Evolutionary conservation across 192 early-diverging fungal species (phyloP).

Genomic region (Oehlia diaphana): DNA sequence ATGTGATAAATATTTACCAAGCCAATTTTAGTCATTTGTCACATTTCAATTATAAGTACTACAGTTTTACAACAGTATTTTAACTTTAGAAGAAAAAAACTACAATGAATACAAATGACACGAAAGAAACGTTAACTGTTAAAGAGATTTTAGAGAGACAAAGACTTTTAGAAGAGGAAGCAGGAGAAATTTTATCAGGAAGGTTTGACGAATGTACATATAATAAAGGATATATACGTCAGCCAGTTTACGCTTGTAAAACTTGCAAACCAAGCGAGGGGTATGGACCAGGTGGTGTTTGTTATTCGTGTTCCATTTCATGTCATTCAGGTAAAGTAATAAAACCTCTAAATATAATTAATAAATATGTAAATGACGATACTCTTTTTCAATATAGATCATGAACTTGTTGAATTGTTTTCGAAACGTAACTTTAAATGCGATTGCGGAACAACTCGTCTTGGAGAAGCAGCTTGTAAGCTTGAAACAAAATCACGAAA

Average conservation of each 20-base stretch:
- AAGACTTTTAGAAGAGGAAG: constrained; percentile 43
- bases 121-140: constrained; percentile 40
- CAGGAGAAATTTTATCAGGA: constrained; percentile 59
- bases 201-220: constrained; percentile 77
- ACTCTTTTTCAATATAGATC: constrained; percentile 35
- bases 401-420: constrained; percentile 85
- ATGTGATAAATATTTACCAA: no score
- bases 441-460: constrained; percentile 77
- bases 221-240: constrained; percentile 72
- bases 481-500: constrained; percentile 45
- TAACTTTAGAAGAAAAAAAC: neutral
- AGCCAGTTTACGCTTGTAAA: constrained; percentile 79
- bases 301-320: constrained; percentile 78
- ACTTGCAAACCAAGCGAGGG: constrained; percentile 60
- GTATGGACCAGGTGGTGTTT: constrained; percentile 55
- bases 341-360: neutral
- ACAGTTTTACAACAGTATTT: neutral
- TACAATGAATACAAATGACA: constrained; percentile 21
- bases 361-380: neutral
- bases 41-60: no score
- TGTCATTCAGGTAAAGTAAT: constrained; percentile 53
- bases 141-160: constrained; percentile 43
- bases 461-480: constrained; percentile 48
- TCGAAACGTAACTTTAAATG: constrained; percentile 83
- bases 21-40: no score